Conservation (phyloP, 192 early-diverging fungal genomes). For the Kickxella alabastrina region DNA sequence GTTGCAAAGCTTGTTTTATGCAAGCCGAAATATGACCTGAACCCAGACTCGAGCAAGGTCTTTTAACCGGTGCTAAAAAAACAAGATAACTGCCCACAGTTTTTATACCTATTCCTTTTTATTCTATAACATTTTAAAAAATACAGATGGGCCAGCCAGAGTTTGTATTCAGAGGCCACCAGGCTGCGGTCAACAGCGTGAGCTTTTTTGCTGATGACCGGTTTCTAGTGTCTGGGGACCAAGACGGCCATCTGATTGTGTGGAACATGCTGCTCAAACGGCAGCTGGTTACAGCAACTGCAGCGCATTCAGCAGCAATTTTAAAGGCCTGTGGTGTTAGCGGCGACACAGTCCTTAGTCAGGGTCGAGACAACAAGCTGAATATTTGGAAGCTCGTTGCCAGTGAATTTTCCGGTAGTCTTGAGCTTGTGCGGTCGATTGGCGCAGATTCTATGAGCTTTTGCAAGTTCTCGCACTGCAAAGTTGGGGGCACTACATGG, state of each 20-base stretch:
- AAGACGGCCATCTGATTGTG: slow-evolving; percentile 36
- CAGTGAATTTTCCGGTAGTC: slow-evolving; percentile 18
- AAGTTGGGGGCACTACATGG: slow-evolving; percentile 5
- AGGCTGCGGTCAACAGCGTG: slow-evolving; percentile 45
- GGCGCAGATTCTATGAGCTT: slow-evolving; percentile 46
- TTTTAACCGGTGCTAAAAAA: too few relatives aligned
- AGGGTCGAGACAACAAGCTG: slow-evolving; percentile 49
- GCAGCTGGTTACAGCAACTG: slow-evolving; percentile 8
- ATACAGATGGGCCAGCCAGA: slow-evolving; percentile 45
- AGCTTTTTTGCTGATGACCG: slow-evolving; percentile 41
- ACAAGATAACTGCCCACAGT: too few relatives aligned
- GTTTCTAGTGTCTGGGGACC: slow-evolving; percentile 41
- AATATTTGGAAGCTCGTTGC: slow-evolving; percentile 28
- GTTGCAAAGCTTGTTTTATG: too few relatives aligned
- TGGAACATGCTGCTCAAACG: slow-evolving; percentile 51
- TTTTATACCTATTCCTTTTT: too few relatives aligned
- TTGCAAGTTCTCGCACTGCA: slow-evolving; percentile 26
- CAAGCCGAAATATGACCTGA: too few relatives aligned
- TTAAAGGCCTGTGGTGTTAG: slow-evolving; percentile 18
- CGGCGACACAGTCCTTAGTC: slow-evolving; percentile 25
- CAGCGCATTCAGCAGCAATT: slow-evolving; percentile 29
- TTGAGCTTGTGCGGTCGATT: slow-evolving; percentile 7
- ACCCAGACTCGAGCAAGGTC: too few relatives aligned
- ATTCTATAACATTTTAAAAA: too few relatives aligned
- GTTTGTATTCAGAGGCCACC: slow-evolving; percentile 48